These are phyloP conservation scores for Centaurea solstitialis DNA, from an alignment of 129 eudicot genomes.

Conservation along the genomic window DNA sequence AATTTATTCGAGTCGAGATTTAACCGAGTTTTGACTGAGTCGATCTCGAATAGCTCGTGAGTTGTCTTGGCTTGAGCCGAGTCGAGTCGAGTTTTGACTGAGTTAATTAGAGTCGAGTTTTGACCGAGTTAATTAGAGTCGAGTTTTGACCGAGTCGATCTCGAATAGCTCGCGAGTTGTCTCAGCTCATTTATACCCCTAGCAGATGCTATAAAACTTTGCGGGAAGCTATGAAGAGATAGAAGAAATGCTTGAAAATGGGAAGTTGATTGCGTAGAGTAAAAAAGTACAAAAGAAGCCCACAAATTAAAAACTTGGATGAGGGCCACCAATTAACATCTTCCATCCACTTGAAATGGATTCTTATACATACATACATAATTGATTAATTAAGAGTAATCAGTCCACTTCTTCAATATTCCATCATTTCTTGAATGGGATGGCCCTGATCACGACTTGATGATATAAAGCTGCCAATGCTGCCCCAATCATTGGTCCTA, in stretches of 20 bases:
- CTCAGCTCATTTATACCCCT: too few species aligned
- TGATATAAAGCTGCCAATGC: conserved; percentile 80
- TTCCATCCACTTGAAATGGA: background rate
- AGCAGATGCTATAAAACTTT: background rate
- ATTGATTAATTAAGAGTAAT: background rate
- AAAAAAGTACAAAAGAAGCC: too few species aligned
- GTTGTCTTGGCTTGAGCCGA: too few species aligned
- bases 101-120: too few species aligned
- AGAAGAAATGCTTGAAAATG: background rate
- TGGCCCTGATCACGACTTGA: conserved; percentile 74
- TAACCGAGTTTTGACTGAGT: too few species aligned
- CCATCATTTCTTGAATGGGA: conserved; percentile 61
- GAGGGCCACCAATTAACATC: background rate
- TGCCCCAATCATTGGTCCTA: conserved; percentile 84
- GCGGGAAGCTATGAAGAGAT: background rate
- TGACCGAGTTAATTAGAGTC: too few species aligned
- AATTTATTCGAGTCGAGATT: too few species aligned
- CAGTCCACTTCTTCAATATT: background rate
- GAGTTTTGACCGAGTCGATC: too few species aligned
- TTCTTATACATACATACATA: background rate
- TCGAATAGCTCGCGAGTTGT: too few species aligned
- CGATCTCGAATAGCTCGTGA: too few species aligned
- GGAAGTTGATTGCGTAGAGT: too few species aligned
- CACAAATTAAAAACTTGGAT: background rate
- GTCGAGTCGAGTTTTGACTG: too few species aligned